These are phyloP conservation scores for Thraustotheca clavata DNA, from an alignment of 352 stramenopile genomes.

Conservation along the genomic window DNA sequence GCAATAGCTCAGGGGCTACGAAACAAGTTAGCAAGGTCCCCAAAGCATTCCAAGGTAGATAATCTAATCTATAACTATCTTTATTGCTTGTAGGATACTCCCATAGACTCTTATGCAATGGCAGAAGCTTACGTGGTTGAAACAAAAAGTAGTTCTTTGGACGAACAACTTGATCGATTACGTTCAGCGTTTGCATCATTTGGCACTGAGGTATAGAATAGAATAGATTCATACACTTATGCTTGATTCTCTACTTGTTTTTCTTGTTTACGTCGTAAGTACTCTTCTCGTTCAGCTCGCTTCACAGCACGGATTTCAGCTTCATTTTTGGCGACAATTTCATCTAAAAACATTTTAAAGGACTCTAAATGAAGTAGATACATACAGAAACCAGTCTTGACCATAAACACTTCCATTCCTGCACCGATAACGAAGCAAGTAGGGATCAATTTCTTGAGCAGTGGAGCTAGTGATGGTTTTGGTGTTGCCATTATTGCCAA, in stretches of 20 bases:
- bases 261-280: constrained; percentile 10
- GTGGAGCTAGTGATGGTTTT: constrained; percentile 50
- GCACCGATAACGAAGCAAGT: constrained; percentile 78
- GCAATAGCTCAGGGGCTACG: background rate
- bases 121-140: constrained; percentile 3
- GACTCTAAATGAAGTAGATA: background rate
- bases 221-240: background rate
- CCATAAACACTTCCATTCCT: constrained; percentile 83
- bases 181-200: constrained; percentile 20
- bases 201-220: constrained; percentile 10
- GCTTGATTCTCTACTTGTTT: background rate
- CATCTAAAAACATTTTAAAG: constrained; percentile 36
- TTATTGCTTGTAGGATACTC: background rate
- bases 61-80: no score
- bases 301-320: constrained; percentile 31
- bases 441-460: constrained; percentile 76
- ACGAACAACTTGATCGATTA: constrained; percentile 7
- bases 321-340: constrained; percentile 73
- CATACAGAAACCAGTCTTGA: constrained; percentile 85
- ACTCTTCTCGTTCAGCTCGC: constrained; percentile 15
- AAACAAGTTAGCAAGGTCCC: background rate
- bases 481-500: constrained; percentile 22
- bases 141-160: background rate
- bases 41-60: no score
- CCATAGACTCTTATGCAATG: background rate